Base-by-base conservation (phyloP, 2,329 filamentous ascomycete species). In the Colletotrichum costaricense region DNA sequence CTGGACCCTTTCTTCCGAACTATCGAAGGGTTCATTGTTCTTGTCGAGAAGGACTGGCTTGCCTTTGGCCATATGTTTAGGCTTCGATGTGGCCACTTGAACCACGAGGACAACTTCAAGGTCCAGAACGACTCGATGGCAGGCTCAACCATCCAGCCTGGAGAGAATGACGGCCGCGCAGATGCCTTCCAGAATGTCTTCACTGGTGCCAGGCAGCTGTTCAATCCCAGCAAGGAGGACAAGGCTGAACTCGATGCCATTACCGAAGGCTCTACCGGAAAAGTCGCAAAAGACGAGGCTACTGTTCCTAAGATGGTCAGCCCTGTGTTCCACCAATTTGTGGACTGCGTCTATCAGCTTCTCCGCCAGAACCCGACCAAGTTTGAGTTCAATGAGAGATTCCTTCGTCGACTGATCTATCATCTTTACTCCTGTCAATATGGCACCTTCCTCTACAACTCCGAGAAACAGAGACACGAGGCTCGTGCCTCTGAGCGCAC, bases 31-130 rank as follows among this genome's bases (percentile, higher is more conserved):
- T 99, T 98, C 82, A 95, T 98, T 77, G 92, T 97, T 2, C 86
- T 99, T 7, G 89, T 99, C 2, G 97, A 99, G 82, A 99, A 99
- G 81, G 97, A 99, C 80, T 99, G 97, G 94, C 85, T 99, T 14
- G 97, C 96, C 0, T 99, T 98, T 84, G 97, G 97, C 2, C 96
- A 99, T 83, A 98, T 98, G 93, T 99, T 99, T 83, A 92, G 95
- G 67, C 91, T 98, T 78, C 92, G 97, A n/a, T 94, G 94, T 16
- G 97, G 97, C 3, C 93, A 94, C 77, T 84, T 98, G 68, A 95
- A 92, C 79, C 94, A 94, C 76, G 96, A 98, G 76, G 97, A 97
- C 79, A 98, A 95, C 95, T 99, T 99, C 80, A 88, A 91, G 22
- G 90, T 94, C 30, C 94, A 98, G 80, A 95, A 93, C 77, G 96